These are phyloP conservation scores for Entomortierella beljakovae DNA, from an alignment of 192 early-diverging fungal species.

Conservation along the genomic window DNA sequence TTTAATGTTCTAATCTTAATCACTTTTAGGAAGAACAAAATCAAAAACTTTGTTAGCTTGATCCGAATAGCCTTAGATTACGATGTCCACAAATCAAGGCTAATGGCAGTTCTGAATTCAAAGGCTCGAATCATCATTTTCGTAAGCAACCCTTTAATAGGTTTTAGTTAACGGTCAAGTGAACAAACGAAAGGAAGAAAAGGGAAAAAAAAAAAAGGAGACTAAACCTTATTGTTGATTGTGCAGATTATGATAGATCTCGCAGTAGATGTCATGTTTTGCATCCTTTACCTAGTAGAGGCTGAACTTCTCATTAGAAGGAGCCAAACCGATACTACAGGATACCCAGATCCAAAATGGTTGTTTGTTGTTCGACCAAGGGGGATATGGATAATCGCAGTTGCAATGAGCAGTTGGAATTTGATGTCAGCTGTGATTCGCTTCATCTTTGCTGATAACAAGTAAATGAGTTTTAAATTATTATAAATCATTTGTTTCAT, in stretches of 20 bases:
- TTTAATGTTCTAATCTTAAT: too few relatives aligned
- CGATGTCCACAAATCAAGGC: conserved; percentile 37
- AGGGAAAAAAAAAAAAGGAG: background rate
- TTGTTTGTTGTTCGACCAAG: conserved; percentile 63
- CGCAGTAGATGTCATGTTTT: conserved; percentile 65
- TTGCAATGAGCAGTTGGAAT: conserved; percentile 52
- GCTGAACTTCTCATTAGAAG: conserved; percentile 52
- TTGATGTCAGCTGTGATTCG: conserved; percentile 50
- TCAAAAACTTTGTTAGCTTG: conserved; percentile 37
- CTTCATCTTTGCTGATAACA: conserved; percentile 50
- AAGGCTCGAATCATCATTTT: conserved; percentile 45
- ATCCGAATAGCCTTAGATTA: conserved; percentile 42
- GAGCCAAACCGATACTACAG: background rate
- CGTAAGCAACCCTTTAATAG: conserved; percentile 20
- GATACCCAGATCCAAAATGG: conserved; percentile 57
- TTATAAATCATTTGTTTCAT: background rate
- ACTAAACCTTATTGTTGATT: background rate
- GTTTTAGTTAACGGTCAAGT: background rate
- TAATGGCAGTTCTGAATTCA: conserved; percentile 40
- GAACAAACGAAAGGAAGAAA: background rate
- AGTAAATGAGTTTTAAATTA: background rate
- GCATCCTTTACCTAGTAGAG: conserved; percentile 70
- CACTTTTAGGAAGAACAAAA: conserved; percentile 25
- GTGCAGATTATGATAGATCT: conserved; percentile 66
- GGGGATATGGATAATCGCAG: conserved; percentile 56